Base-by-base conservation (phyloP, 2,329 filamentous ascomycete species). In the Zymoseptoria pseudotritici region DNA sequence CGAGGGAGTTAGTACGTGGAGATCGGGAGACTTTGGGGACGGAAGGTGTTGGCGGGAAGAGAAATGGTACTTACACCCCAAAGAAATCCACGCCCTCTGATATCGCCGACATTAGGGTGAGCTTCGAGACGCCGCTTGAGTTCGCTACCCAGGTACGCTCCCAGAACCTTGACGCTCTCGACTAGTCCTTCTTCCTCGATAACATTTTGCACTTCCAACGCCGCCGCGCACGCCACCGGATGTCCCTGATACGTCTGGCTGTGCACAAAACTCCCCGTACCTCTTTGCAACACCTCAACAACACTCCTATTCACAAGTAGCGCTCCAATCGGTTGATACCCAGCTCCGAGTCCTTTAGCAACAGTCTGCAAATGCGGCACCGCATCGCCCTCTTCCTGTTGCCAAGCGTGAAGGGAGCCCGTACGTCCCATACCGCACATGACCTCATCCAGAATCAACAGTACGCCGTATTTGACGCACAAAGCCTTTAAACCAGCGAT, bases 331-430 rank as follows among this genome's bases (percentile, higher is more conserved):
- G 84, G 79, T 22, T 78, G 76, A 61, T 84, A 87, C 0, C 86
- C 86, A 11, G 80, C 86, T 0, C 81, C 84, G 0, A 89, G 75
- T 0, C 83, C 83, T 68, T 89, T 89, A 0, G 83, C 86, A 2
- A 87, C 73, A 0, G 84, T 83, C 67, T 86, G 79, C 1, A 89
- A 77, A 66, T 89, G 85, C 0, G 86, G 86, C 0, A 78, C 76
- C 10, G 81, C 75, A 0, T 71, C 77, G 13, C 36, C 36, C 6
- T 58, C 50, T 36, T 67, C 66, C 10, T 66, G 63, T 57, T 73
- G 55, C 67, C 69, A 74, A 0, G 71, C 72, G 54, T 70, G 67
- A 17, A 69, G 54, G 0, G 66, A 70, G 1, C 72, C 71, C 0
- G 67, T 70, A 8, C 70, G 60, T 2, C 71, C 71, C 57, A 64